Base-by-base conservation (phyloP, 441 rosid species). In the Pelargonium fulgidum region DNA sequence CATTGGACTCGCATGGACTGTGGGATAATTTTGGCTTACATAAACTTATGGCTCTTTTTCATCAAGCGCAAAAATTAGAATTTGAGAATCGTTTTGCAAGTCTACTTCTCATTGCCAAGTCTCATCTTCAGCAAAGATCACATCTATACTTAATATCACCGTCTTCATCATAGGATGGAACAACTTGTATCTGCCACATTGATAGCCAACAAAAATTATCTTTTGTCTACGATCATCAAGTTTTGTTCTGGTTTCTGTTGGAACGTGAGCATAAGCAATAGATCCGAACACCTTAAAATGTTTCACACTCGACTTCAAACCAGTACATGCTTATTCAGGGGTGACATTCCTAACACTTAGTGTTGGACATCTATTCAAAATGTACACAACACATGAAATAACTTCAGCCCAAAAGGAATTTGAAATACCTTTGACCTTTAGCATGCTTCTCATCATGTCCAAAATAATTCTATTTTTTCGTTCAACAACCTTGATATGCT, bases 401-500 rank as follows among this genome's bases (percentile, higher is more conserved):
- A 0, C 67, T 72, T 72, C 56, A 0, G 7, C 71, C 71, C 64
- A 78, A 13, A 71, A 64, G 8, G 47, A 36, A 16, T 71, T 56
- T 0, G 68, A n/a, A 17, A 71, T 39, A 0, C 20, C 8, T 19
- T 63, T 63, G 4, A 33, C 26, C 16, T 66, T 58, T n/a, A 66
- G 47, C 62, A 67, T 67, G 39, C 45, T n/a, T 20, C 13, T 0
- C 0, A 33, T 58, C 59, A 26, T 72, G 20, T 72, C 13, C 9
- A 61, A 5, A 16, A 69, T 3, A 0, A 16, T 66, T 45, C 8
- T 44, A 11, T 77, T 77, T 50, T 75, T 78, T 6, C 70, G 47
- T 3, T 79, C 63, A 0, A 20, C 62, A 3, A 64, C 70, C 0
- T 62, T 66, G 41, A 70, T 79, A 6, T 76, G 33, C 4, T 79